Base-by-base conservation (phyloP, 75 land plant species). In the Pinus tabuliformis region DNA sequence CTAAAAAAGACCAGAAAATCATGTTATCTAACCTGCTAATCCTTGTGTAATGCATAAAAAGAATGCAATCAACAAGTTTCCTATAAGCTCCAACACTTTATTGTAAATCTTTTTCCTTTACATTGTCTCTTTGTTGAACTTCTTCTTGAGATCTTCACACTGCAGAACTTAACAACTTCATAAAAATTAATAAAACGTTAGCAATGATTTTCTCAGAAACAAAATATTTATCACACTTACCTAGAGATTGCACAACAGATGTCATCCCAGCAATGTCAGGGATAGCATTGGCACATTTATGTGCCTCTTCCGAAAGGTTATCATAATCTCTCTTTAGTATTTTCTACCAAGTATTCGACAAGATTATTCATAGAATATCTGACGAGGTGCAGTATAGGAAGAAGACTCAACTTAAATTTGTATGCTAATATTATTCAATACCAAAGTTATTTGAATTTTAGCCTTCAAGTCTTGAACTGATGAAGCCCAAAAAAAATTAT, bases 91-190 rank as follows among this genome's bases (percentile, higher is more conserved):
- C 24, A 88, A 81, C 57, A 93, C 76, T 79, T 91, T 80, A 73
- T 93, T 91, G 78, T 82, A 93, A 57, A 86, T 86, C 45, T 74
- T 79, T 77, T 87, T 88, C 73, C 94, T 79, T 81, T 87, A 90
- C 18, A 77, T 75, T 20, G 82, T 83, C 80, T 94, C 98, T 57
- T 90, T 84, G 65, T 56, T 76, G 70, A 87, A 93, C 82, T 86
- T 88, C 65, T 76, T 56, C 75, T 94, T 92, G 20, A 96, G 81
- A 58, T 96, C 97, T 66, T 91, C 89, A 82, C 86, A 96, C 99
- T 96, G 91, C 66, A 76, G 22, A 80, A 57, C 65, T 24, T n/a
- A 81, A 59, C 61, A 22, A 39, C 57, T 39, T 52, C 30, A 61
- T 36, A 80, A 60, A 68, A 22, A n/a, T 11, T 52, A 36, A 77